Conservation (phyloP, 768 basidiomycete genomes). For the Clitopilus passeckerianus region DNA sequence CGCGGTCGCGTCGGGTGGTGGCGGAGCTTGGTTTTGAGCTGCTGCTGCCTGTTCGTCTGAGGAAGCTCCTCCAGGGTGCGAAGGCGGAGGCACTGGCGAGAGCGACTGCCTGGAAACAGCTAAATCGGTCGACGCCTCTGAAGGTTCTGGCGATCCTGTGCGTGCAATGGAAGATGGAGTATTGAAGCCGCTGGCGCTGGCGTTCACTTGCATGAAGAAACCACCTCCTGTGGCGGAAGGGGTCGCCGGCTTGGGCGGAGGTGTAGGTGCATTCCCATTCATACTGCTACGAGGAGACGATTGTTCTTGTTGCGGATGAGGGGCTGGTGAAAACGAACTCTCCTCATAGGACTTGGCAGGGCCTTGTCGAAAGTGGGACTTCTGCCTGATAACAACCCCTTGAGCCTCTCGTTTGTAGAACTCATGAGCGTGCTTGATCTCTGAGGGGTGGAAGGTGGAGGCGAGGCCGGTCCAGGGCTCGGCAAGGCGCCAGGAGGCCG, state of each 20-base stretch:
- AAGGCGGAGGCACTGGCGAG: not conserved
- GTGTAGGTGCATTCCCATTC: not conserved
- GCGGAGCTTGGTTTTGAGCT: not conserved
- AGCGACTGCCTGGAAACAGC: not conserved
- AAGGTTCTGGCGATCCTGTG: not conserved
- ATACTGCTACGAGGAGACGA: not conserved
- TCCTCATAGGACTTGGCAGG: conserved; percentile 21
- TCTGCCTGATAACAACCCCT: conserved; percentile 37
- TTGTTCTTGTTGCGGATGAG: not conserved
- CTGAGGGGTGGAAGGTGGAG: conserved; percentile 19
- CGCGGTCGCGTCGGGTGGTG: not conserved
- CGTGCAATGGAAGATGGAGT: not conserved
- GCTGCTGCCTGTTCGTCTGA: not conserved
- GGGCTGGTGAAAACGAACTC: not conserved
- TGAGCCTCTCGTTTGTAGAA: conserved; percentile 43
- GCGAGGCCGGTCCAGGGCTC: not conserved
- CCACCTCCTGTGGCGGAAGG: conserved; percentile 1
- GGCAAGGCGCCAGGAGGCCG: conserved; percentile 16
- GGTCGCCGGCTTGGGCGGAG: not conserved
- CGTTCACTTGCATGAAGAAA: not conserved
- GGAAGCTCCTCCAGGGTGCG: not conserved
- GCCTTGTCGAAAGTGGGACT: conserved; percentile 29
- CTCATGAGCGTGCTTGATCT: conserved; percentile 27
- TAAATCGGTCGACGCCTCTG: not conserved
- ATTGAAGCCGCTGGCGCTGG: not conserved